Conservation (phyloP, 1,139 yeast genomes). For the Williopsis jadinii region DNA sequence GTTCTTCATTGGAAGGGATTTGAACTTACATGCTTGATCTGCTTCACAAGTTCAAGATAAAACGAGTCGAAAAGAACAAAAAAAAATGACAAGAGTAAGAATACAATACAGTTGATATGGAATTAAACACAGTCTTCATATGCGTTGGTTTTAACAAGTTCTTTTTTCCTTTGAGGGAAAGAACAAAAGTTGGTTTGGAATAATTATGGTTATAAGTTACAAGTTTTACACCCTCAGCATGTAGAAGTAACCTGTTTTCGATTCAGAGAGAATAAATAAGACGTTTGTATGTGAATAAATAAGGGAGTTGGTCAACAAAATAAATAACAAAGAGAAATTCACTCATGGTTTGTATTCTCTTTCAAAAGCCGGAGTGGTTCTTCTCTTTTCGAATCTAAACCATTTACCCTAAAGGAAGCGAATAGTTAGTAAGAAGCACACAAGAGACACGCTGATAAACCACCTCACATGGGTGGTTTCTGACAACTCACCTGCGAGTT, state of each 20-base stretch:
- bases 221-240: no score
- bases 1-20: background rate
- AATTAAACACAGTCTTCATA: background rate
- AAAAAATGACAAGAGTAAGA: background rate
- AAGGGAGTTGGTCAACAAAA: background rate
- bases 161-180: no score
- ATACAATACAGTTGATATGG: background rate
- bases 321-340: conserved; percentile 1
- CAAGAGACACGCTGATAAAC: background rate
- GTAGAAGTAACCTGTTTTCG: no score
- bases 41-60: background rate
- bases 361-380: conserved; percentile 16
- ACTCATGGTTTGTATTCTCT: conserved; percentile 15
- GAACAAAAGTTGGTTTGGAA: no score
- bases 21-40: background rate
- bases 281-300: background rate
- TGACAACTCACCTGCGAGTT: conserved; percentile 10
- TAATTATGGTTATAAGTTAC: no score
- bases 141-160: no score
- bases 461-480: background rate
- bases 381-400: conserved; percentile 17
- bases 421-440: no score
- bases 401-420: conserved; percentile 12
- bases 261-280: background rate
- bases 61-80: background rate